Evolutionary conservation across 805 yeast species (phyloP), one percentile per base, ranked within the genome.

Genomic region (Kluyveromyces siamensis): DNA sequence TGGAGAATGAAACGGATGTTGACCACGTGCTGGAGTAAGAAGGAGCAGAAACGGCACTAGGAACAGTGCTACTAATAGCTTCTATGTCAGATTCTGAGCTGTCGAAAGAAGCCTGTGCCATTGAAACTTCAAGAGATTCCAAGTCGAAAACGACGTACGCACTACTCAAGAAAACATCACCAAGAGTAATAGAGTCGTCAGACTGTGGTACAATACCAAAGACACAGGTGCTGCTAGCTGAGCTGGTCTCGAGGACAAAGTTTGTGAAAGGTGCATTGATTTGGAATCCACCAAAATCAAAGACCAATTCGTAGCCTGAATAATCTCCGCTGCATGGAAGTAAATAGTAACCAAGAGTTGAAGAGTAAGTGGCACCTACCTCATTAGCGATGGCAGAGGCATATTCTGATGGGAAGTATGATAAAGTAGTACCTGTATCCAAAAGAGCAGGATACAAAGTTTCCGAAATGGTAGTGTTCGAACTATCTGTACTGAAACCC

Each of bases 101-200:
- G 41, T 52, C 49, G 44, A 52, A 60, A 27, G 54, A 56, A 14
- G 73, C 75, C 58, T 74, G 77, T 19, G 81, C 86, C 59, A 84
- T 55, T 3, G 85, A 79, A 37, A 84, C 68, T 56, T 77, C 72
- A 43, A 65, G 66, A 57, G 75, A 75, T 33, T 80, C 86, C 46
- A 81, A 65, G 62, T 84, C 84, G 62, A 75, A 81, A 14, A 81
- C 87, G 27, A 80, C 72, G 61, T 82, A 84, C 2, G 83, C 81
- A 49, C 76, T 72, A 46, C 80, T 69, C 52, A 81, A 67, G 55
- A 81, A 72, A 52, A 73, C 70, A 59, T 79, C 84, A 44, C 86
- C 87, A 40, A 81, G 65, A 43, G 78, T 67, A 8, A 72, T 58
- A 6, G 46, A 41, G 14, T 49, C 49, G 6, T 60, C 52, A 27